Conservation (phyloP, 768 basidiomycete species). For the Grammothele lineata region DNA sequence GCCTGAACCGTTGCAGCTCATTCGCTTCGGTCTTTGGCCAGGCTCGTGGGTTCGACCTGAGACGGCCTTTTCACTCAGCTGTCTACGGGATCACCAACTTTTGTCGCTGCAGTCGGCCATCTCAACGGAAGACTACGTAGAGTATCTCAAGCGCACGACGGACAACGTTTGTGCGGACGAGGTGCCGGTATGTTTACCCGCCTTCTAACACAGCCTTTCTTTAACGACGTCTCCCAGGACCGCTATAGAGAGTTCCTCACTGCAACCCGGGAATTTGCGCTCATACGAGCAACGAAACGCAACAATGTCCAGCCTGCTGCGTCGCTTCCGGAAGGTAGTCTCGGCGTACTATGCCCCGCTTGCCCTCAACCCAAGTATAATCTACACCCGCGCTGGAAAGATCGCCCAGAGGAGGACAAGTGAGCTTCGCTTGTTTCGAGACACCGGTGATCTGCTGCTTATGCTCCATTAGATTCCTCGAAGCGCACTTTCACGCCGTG, state of each 20-base stretch:
- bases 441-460: too few species aligned
- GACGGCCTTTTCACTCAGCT: background rate
- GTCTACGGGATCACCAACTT: background rate
- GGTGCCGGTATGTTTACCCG: too few species aligned
- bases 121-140: background rate
- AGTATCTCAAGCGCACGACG: background rate
- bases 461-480: too few species aligned
- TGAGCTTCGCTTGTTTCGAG: too few species aligned
- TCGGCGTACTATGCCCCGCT: constrained; percentile 12
- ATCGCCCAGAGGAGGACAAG: too few species aligned
- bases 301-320: background rate
- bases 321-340: background rate
- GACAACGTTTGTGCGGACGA: background rate
- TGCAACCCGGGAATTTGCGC: background rate
- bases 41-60: background rate
- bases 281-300: background rate
- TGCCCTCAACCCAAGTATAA: constrained; percentile 17
- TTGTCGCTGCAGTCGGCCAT: background rate
- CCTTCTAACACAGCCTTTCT: too few species aligned
- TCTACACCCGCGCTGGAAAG: too few species aligned
- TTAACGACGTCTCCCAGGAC: too few species aligned
- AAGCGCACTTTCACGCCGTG: too few species aligned
- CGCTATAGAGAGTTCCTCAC: constrained; percentile 10
- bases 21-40: background rate
- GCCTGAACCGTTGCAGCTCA: background rate